Conservation (phyloP, 768 basidiomycete species). For the Suillus weaverae region DNA sequence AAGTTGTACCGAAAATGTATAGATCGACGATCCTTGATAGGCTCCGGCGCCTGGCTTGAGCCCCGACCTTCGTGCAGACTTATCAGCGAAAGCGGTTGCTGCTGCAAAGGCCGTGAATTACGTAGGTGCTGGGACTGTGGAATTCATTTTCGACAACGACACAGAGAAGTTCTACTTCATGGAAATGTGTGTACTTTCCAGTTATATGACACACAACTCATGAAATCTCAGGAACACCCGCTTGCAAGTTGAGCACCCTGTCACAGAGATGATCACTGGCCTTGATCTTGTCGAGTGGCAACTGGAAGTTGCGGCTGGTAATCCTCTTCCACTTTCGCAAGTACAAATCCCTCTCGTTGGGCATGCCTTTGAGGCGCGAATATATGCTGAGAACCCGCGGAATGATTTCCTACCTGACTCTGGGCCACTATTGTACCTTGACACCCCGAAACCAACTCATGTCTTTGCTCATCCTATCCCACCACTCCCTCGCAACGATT, state of each 20-base stretch:
- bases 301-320: conserved; percentile 87
- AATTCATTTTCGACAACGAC: conserved; percentile 95
- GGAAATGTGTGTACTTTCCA: conserved; percentile 70
- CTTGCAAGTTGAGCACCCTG: conserved; percentile 87
- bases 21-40: conserved; percentile 33
- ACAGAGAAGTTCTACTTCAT: conserved; percentile 88
- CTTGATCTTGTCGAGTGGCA: conserved; percentile 97
- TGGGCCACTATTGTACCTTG: conserved; percentile 76
- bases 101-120: conserved; percentile 93
- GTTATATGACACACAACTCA: not conserved
- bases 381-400: conserved; percentile 93
- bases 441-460: conserved; percentile 74
- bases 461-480: conserved; percentile 52
- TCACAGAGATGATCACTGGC: conserved; percentile 94
- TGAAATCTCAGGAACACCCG: conserved; percentile 66
- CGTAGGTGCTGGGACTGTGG: conserved; percentile 91
- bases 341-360: conserved; percentile 81
- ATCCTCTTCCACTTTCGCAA: conserved; percentile 78
- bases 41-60: conserved; percentile 91
- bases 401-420: conserved; percentile 94
- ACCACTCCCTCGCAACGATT: conserved; percentile 7
- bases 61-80: conserved; percentile 72
- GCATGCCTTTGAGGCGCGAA: conserved; percentile 92
- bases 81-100: conserved; percentile 85
- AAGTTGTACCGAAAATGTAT: not conserved